Percentiles rank a stretch among this genome's conserved stretches.
Evolutionary conservation across 768 basidiomycete genomes (phyloP).

Genomic region (Mycena indigotica): DNA sequence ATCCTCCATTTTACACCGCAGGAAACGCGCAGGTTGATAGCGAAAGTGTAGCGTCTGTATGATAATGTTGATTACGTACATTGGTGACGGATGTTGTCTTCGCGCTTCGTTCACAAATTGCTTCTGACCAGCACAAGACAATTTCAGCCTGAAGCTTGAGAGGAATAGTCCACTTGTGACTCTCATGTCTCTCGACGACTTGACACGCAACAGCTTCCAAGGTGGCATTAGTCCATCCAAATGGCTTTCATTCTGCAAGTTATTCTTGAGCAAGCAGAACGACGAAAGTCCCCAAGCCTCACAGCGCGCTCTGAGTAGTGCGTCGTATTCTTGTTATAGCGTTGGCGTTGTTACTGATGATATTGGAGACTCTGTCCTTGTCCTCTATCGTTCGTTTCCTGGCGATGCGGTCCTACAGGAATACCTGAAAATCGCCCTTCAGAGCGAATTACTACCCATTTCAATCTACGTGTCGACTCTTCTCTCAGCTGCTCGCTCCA

Average conservation of each 20-base stretch:
- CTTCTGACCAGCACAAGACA: too few species aligned
- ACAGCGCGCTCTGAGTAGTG: constrained; percentile 67
- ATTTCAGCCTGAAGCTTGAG: not conserved
- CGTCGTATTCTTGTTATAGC: constrained; percentile 24
- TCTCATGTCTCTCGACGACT: constrained; percentile 55
- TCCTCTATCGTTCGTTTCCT: constrained; percentile 67
- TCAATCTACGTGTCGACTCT: constrained; percentile 23
- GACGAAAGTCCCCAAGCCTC: constrained; percentile 42
- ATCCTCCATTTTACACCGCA: constrained; percentile 95
- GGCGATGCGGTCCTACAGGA: constrained; percentile 68
- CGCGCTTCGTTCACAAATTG: not conserved
- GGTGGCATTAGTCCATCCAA: constrained; percentile 65
- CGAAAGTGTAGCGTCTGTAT: constrained; percentile 63
- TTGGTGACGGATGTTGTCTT: not conserved
- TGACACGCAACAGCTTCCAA: constrained; percentile 76
- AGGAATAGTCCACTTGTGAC: not conserved
- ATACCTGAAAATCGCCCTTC: constrained; percentile 64
- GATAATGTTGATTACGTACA: not conserved
- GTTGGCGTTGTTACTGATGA: not conserved
- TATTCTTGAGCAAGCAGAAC: constrained; percentile 57
- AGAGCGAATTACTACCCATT: constrained; percentile 57
- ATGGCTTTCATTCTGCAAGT: constrained; percentile 70
- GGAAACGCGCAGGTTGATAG: constrained; percentile 84
- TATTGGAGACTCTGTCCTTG: constrained; percentile 64
- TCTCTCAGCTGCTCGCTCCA: constrained; percentile 33